These are phyloP conservation scores for Penicillium lividum DNA, from an alignment of 495 filamentous ascomycete genomes.

Conservation along the genomic window DNA sequence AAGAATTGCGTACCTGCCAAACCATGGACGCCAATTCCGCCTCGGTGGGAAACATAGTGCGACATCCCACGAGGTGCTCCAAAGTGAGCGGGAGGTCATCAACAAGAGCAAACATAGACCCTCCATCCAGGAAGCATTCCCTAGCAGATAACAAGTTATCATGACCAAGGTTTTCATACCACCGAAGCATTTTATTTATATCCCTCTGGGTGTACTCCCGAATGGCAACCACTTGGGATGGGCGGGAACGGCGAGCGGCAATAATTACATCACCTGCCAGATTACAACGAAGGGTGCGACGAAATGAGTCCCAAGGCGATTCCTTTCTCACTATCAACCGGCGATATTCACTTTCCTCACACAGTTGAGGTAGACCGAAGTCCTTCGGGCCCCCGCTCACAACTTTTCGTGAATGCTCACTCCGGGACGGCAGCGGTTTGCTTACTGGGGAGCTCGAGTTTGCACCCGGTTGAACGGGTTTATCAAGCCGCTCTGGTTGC, in stretches of 20 bases:
- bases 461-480: neutral
- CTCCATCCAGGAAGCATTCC: conserved; percentile 12
- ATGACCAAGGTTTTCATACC: conserved; percentile 5
- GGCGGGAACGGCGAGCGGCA: conserved; percentile 5
- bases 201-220: conserved; percentile 7
- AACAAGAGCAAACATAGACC: conserved; percentile 5
- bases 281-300: conserved; percentile 6
- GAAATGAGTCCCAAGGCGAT: conserved; percentile 21
- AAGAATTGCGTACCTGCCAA: conserved; percentile 14
- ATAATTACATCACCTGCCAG: conserved; percentile 14
- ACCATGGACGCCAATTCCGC: conserved; percentile 17
- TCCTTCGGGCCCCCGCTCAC: conserved; percentile 8
- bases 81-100: conserved; percentile 14
- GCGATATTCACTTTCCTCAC: conserved; percentile 3
- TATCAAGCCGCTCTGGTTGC: conserved; percentile 7
- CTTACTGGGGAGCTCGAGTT: conserved; percentile 8
- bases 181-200: neutral
- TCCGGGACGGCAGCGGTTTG: neutral
- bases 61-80: conserved; percentile 15
- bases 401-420: conserved; percentile 9
- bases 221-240: conserved; percentile 10
- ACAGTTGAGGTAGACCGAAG: conserved; percentile 10
- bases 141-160: conserved; percentile 13
- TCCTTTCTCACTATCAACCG: conserved; percentile 11
- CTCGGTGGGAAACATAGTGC: conserved; percentile 13